Percentiles rank a stretch among this genome's conserved stretches.
Evolutionary conservation across 495 filamentous ascomycete genomes (phyloP).

Genomic region (Neurospora pannonica): DNA sequence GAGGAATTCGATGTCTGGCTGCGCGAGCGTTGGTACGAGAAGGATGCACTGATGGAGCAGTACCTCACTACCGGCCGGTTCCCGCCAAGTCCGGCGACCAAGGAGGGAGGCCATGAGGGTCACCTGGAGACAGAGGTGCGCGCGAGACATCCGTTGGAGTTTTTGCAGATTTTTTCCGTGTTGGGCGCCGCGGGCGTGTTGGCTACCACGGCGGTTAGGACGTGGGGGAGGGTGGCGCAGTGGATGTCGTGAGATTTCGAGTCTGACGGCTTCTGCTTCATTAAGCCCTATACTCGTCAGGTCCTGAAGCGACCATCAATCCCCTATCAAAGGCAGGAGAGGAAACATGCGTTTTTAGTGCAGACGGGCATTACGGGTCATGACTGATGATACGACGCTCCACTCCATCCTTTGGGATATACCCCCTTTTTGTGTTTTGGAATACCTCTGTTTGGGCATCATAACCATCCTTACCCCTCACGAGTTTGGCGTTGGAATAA

Average conservation of each 20-base stretch:
- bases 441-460: no score
- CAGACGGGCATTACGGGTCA: background rate
- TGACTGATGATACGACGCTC: background rate
- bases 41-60: slow-evolving; percentile 64
- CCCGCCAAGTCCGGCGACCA: slow-evolving; percentile 35
- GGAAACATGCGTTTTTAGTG: background rate
- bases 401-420: background rate
- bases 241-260: background rate
- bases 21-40: slow-evolving; percentile 66
- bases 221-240: slow-evolving; percentile 10
- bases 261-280: background rate
- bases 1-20: slow-evolving; percentile 67
- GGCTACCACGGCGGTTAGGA: slow-evolving; percentile 22
- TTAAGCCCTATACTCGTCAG: background rate
- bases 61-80: slow-evolving; percentile 62
- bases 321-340: background rate
- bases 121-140: slow-evolving; percentile 41
- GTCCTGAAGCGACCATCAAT: background rate
- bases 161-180: slow-evolving; percentile 40
- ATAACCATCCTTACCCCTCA: no score
- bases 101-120: slow-evolving; percentile 22
- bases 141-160: slow-evolving; percentile 37
- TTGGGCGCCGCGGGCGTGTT: slow-evolving; percentile 28
- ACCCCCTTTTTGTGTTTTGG: background rate
- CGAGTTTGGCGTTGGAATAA: no score